Conservation (phyloP, 225 moss, liverwort and hornwort genomes). For the Ulota crispa region DNA sequence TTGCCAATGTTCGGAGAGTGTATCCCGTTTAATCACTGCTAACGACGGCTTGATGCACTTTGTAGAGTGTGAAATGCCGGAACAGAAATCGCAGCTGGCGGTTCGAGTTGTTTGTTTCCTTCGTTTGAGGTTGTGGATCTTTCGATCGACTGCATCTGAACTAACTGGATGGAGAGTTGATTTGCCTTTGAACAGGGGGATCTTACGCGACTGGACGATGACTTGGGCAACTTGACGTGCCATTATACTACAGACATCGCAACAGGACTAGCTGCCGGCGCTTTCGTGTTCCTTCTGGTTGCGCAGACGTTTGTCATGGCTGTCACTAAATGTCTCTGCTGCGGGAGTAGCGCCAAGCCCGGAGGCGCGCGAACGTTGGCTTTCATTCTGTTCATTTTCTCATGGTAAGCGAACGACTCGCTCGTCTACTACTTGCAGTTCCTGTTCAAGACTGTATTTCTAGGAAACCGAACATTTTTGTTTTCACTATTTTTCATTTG, state of each 20-base stretch:
- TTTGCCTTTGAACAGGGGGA: conserved; percentile 31
- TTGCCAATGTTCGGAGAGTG: neutral
- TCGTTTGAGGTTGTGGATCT: neutral
- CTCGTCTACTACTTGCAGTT: neutral
- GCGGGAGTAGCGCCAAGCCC: conserved; percentile 40
- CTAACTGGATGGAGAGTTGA: neutral
- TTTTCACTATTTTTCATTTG: too few species aligned
- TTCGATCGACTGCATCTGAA: neutral
- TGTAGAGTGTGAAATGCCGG: too few species aligned
- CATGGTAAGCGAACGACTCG: conserved; percentile 27
- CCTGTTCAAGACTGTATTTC: neutral
- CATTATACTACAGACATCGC: conserved; percentile 51
- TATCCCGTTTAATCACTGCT: too few species aligned
- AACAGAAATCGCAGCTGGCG: neutral
- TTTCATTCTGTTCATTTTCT: conserved; percentile 47
- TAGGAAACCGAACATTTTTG: too few species aligned
- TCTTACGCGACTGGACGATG: conserved; percentile 19
- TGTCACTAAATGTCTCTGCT: conserved; percentile 61
- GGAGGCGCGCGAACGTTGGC: conserved; percentile 45
- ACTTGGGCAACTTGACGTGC: conserved; percentile 36
- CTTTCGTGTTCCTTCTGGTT: conserved; percentile 52
- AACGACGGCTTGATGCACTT: too few species aligned
- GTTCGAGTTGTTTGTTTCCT: neutral
- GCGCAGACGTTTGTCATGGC: conserved; percentile 48
- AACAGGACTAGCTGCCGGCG: conserved; percentile 53